A percentile compares a stretch with the other conserved stretches of the same genome.
These are phyloP conservation scores for Stentor roeselii DNA, from an alignment of 73 alveolate genomes.

Conservation along the genomic window DNA sequence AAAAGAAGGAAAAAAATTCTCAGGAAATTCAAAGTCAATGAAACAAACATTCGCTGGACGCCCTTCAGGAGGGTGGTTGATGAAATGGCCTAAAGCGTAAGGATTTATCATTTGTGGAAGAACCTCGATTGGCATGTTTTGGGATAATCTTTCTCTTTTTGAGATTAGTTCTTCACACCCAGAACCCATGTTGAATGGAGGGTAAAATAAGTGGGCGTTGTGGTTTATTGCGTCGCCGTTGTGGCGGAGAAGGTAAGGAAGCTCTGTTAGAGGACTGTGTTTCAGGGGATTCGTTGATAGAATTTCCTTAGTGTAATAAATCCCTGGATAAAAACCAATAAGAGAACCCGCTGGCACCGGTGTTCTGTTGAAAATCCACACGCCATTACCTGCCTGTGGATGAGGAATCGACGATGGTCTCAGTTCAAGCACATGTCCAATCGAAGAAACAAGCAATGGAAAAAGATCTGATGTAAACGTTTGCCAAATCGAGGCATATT, in stretches of 20 bases:
- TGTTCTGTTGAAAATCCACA: constrained; percentile 35
- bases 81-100: constrained; percentile 57
- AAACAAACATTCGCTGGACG: constrained; percentile 45
- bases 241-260: constrained; percentile 40
- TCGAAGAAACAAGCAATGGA: background rate
- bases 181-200: constrained; percentile 29
- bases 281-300: constrained; percentile 27
- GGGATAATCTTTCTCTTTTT: background rate
- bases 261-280: constrained; percentile 19
- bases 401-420: constrained; percentile 50
- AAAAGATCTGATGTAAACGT: background rate
- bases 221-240: constrained; percentile 54
- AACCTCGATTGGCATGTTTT: constrained; percentile 23
- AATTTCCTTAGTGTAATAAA: constrained; percentile 34
- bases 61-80: constrained; percentile 72
- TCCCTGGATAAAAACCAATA: constrained; percentile 66
- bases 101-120: constrained; percentile 59
- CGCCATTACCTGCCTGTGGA: constrained; percentile 73
- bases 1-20: constrained; percentile 52
- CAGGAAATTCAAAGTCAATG: constrained; percentile 61
- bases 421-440: constrained; percentile 35
- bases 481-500: background rate
- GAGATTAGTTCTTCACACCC: background rate
- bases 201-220: constrained; percentile 51
- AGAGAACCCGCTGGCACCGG: constrained; percentile 58